phyloP scores from a whole-genome alignment of 768 basidiomycete species.

The Boletellus sp. region DNA sequence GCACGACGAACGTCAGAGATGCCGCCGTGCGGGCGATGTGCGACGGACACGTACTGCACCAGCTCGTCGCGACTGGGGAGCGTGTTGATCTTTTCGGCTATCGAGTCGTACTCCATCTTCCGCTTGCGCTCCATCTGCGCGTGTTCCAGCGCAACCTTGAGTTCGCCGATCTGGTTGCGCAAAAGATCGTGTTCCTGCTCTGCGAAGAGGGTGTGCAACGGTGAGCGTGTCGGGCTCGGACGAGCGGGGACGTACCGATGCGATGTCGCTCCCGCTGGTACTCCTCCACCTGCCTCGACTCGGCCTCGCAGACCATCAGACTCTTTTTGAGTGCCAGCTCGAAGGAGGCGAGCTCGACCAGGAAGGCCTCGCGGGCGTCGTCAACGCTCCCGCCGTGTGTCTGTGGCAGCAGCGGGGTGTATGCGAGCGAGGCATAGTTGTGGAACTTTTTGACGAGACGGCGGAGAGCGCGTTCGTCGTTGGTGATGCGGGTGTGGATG shows the following conservation, averaged over 20 bases:
- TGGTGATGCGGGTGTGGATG: conserved; percentile 75
- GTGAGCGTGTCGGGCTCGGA: background rate
- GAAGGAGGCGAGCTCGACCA: conserved; percentile 75
- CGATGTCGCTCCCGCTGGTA: conserved; percentile 69
- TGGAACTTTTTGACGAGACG: conserved; percentile 82
- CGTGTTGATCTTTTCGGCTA: conserved; percentile 79
- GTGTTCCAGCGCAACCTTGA: conserved; percentile 73
- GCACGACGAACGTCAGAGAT: conserved; percentile 3
- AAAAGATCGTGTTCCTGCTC: conserved; percentile 70
- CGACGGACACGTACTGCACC: conserved; percentile 56
- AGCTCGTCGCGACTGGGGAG: conserved; percentile 75
- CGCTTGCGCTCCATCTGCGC: conserved; percentile 70
- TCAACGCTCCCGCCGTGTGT: conserved; percentile 39
- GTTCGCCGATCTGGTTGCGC: conserved; percentile 67
- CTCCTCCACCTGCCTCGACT: conserved; percentile 80
- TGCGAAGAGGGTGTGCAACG: conserved; percentile 22
- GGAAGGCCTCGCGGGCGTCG: conserved; percentile 75
- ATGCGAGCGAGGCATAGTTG: conserved; percentile 58
- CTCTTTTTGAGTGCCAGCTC: conserved; percentile 74
- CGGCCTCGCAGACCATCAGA: conserved; percentile 80
- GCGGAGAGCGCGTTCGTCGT: conserved; percentile 76
- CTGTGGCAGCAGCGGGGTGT: conserved; percentile 40
- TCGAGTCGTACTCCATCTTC: conserved; percentile 84
- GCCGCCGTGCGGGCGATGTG: background rate
- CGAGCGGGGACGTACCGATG: conserved; percentile 57